Base-by-base conservation (phyloP, 1,284 basidiomycete species). In the Trichosporon sp. region DNA sequence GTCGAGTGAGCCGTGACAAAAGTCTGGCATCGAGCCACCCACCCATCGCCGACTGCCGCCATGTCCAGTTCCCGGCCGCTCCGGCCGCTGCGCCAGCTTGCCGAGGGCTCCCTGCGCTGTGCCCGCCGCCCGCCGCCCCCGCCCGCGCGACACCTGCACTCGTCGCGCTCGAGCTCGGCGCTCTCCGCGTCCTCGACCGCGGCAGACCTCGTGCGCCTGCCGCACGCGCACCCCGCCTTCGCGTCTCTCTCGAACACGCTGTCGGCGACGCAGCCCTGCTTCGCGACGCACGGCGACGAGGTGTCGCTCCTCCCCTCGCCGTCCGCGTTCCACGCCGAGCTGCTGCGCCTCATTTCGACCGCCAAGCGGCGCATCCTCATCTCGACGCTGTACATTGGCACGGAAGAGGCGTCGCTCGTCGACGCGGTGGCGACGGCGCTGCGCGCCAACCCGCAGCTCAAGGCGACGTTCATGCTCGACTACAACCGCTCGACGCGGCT, bases 401-500 rank as follows among this genome's bases (percentile, higher is more conserved):
- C 87, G 3, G 87, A 88, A 67, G 90, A 93, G 79, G 80, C 83
- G 21, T 86, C 90, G 69, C 85, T 94, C 67, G 92, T 96, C 71
- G 85, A 87, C 51, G 84, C 90, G 1, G 83, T 97, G 42, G 84
- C 86, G 62, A 75, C 85, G 0, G 87, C 91, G 2, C 85, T 98
- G 3, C 80, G 81, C 44, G 77, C 81, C 2, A 91, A 90, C 69
- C 87, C 88, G 0, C 74, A 85, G 2, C 86, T 99, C 1, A 87
- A 88, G 29, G 84, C 96, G 15, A 86, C 90, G 62, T 84, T 99
- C 66, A 87, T 92, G 44, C 87, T 96, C 70, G 97, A 99, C 83
- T 88, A 92, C 70, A 92, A 98, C 77, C 90, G 96, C 51, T 92
- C 93, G 1, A 99, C 96, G 8, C 89, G 96, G 92, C 32, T 72